Evolutionary conservation across 2,329 filamentous ascomycete genomes (phyloP).

Genomic region (Fusarium keratoplasticum): DNA sequence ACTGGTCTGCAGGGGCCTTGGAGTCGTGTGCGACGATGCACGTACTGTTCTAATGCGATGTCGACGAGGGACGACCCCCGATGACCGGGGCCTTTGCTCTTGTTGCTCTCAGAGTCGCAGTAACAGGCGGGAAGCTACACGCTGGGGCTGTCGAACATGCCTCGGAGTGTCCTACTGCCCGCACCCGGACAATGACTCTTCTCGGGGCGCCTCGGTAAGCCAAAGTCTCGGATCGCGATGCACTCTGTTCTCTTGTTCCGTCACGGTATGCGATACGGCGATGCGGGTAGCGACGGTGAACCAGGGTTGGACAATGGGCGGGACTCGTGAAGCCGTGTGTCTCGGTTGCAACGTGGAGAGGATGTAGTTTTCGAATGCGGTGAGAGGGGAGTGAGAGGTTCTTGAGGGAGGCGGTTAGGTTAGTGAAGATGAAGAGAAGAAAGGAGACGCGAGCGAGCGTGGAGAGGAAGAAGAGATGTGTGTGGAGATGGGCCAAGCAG

Average conservation of each 20-base stretch:
- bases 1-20: slow-evolving; percentile 39
- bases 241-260: slow-evolving; percentile 26
- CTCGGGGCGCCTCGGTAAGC: slow-evolving; percentile 31
- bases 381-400: slow-evolving; percentile 29
- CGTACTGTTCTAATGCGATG: slow-evolving; percentile 54
- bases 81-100: slow-evolving; percentile 39
- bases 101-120: slow-evolving; percentile 43
- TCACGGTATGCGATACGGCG: slow-evolving; percentile 28
- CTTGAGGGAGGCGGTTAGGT: slow-evolving; percentile 28
- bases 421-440: slow-evolving; percentile 30
- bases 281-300: slow-evolving; percentile 37
- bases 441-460: slow-evolving; percentile 26
- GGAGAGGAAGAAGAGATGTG: slow-evolving; percentile 24
- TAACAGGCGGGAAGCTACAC: slow-evolving; percentile 49
- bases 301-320: slow-evolving; percentile 39
- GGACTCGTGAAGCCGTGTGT: slow-evolving; percentile 45
- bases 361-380: slow-evolving; percentile 33
- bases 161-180: slow-evolving; percentile 50
- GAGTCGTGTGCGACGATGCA: slow-evolving; percentile 52
- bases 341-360: slow-evolving; percentile 43
- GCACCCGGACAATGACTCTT: slow-evolving; percentile 45
- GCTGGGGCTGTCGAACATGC: slow-evolving; percentile 51
- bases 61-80: slow-evolving; percentile 46
- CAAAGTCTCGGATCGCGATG: slow-evolving; percentile 30
- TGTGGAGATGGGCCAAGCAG: slow-evolving; percentile 36